phyloP scores from a whole-genome alignment of 257 asterid species.

The Solanum chiquidenum region DNA sequence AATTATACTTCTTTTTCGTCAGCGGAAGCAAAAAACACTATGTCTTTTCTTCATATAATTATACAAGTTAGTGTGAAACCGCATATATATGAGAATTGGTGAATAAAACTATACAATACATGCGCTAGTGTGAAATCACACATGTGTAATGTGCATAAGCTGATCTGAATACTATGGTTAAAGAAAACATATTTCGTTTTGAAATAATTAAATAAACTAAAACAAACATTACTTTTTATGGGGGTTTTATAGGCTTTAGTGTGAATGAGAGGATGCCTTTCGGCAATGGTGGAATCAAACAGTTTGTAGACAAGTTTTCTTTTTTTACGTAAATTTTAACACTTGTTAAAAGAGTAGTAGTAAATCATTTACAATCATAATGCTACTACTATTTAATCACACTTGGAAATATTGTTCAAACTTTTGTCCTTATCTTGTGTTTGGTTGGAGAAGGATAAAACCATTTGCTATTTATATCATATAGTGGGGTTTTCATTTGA shows the following conservation, averaged over 20 bases:
- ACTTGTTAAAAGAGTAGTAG: slow-evolving; percentile 5
- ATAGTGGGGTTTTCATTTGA: not conserved
- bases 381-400: not conserved
- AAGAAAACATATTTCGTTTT: not conserved
- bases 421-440: not conserved
- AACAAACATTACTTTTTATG: not conserved
- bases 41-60: not conserved
- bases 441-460: not conserved
- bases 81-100: not conserved
- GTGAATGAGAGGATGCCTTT: slow-evolving; percentile 20
- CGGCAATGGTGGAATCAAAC: slow-evolving; percentile 21
- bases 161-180: not conserved
- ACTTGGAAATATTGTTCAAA: not conserved
- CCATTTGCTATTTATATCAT: slow-evolving; percentile 11
- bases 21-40: not conserved
- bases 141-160: not conserved
- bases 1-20: not conserved
- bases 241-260: not conserved
- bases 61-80: not conserved
- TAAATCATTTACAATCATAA: not conserved
- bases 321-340: slow-evolving; percentile 2
- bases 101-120: not conserved
- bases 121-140: not conserved
- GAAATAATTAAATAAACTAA: not conserved
- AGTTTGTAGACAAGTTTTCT: not conserved